Conservation (phyloP, 495 filamentous ascomycete species). For the Penicillium antarcticum region DNA sequence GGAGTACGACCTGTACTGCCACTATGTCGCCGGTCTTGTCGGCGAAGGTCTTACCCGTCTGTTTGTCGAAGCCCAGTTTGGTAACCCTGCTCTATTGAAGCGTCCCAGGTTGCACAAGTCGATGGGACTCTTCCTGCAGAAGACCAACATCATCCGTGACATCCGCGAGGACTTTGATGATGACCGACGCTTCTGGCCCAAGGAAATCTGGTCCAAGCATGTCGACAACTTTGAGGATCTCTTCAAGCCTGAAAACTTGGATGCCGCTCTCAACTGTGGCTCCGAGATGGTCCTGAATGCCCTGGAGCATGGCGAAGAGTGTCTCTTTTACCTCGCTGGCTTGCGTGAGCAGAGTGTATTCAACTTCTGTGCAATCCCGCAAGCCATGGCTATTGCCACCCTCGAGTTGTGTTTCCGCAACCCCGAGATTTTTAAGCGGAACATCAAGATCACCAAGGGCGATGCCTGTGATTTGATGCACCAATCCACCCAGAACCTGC, state of each 20-base stretch:
- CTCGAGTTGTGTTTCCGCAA: constrained; percentile 90
- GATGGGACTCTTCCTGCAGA: constrained; percentile 96
- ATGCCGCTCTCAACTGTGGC: constrained; percentile 80
- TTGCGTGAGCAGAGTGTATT: constrained; percentile 97
- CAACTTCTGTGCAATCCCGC: constrained; percentile 99
- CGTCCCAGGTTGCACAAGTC: constrained; percentile 81
- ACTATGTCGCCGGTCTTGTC: constrained; percentile 95
- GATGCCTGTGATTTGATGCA: constrained; percentile 89
- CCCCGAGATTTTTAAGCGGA: constrained; percentile 77
- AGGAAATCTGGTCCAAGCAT: constrained; percentile 94
- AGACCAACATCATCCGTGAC: constrained; percentile 98
- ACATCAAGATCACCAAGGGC: constrained; percentile 96
- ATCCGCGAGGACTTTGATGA: constrained; percentile 87
- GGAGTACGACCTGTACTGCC: constrained; percentile 94
- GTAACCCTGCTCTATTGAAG: constrained; percentile 77
- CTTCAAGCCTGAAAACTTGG: constrained; percentile 74
- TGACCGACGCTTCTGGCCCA: constrained; percentile 86
- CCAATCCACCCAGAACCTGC: constrained; percentile 85
- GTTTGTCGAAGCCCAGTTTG: constrained; percentile 84
- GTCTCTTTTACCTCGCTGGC: constrained; percentile 94
- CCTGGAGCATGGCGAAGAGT: constrained; percentile 84
- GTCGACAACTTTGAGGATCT: constrained; percentile 86
- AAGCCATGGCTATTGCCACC: constrained; percentile 96
- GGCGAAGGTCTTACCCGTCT: constrained; percentile 89
- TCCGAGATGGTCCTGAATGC: constrained; percentile 94